Conservation (phyloP, 1,139 yeast genomes). For the Hemisphaericaspora xylofermentans region DNA sequence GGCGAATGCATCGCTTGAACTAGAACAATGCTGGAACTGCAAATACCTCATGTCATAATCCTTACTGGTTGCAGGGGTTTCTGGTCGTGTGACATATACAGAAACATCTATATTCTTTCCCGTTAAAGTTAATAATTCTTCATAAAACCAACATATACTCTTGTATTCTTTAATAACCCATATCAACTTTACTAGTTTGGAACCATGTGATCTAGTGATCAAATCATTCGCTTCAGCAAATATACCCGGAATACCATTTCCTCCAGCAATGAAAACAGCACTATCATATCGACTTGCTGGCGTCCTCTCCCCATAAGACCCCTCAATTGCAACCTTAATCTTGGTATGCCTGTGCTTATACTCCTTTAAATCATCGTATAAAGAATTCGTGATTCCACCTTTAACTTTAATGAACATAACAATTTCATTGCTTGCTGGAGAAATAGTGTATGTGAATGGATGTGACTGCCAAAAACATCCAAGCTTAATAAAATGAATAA, state of each 20-base stretch:
- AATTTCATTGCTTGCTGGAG: conserved; percentile 22
- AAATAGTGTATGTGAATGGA: conserved; percentile 38
- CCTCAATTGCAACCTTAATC: conserved; percentile 42
- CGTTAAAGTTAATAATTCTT: conserved; percentile 42
- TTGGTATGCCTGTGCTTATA: conserved; percentile 26
- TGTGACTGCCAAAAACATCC: conserved; percentile 45
- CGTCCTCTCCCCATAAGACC: conserved; percentile 40
- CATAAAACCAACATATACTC: conserved; percentile 49
- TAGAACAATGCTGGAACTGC: not conserved
- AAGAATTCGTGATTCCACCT: conserved; percentile 36
- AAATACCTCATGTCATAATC: not conserved
- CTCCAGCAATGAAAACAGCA: conserved; percentile 42
- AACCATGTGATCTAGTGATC: conserved; percentile 14
- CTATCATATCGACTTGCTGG: conserved; percentile 30
- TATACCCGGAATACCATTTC: conserved; percentile 47
- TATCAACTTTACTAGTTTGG: conserved; percentile 34
- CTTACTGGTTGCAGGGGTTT: not conserved
- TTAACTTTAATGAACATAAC: conserved; percentile 36
- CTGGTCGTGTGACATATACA: conserved; percentile 47
- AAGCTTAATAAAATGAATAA: conserved; percentile 42
- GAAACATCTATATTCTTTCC: conserved; percentile 31
- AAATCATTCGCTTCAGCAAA: conserved; percentile 36
- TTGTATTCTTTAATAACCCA: conserved; percentile 54
- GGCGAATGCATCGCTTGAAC: not conserved
- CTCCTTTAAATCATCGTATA: conserved; percentile 28